Conservation (phyloP, 2,329 filamentous ascomycete genomes). For the Leptosphaerulina australis region DNA sequence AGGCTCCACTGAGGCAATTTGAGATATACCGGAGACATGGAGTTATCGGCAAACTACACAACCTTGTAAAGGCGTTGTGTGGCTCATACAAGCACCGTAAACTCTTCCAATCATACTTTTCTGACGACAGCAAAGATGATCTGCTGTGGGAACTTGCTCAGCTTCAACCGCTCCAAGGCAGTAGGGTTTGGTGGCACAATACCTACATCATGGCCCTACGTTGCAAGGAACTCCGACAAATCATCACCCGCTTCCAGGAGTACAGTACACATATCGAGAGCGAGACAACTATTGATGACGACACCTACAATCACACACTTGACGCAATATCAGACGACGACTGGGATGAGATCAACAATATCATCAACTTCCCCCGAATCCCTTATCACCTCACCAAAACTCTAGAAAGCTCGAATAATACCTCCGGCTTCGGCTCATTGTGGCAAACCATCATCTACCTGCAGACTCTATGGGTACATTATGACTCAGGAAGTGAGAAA, state of each 20-base stretch:
- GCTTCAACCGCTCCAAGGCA: constrained; percentile 3
- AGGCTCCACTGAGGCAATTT: too few species aligned
- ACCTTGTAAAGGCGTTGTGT: neutral
- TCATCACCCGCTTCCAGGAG: constrained; percentile 6
- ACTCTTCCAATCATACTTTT: neutral
- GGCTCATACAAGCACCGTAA: neutral
- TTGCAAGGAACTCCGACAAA: constrained; percentile 12
- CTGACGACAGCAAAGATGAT: neutral
- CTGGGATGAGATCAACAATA: constrained; percentile 5
- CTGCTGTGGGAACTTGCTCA: neutral
- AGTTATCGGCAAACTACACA: constrained; percentile 1
- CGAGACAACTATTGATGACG: neutral
- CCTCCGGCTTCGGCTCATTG: neutral
- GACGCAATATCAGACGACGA: constrained; percentile 8
- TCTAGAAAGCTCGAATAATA: neutral
- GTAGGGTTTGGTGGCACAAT: constrained; percentile 14
- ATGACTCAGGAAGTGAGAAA: neutral
- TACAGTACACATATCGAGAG: neutral
- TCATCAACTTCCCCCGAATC: constrained; percentile 4
- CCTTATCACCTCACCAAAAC: neutral
- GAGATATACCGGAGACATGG: neutral
- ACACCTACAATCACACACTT: constrained; percentile 3
- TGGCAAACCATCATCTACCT: neutral
- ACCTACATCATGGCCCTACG: too few species aligned
- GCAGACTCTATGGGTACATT: neutral